Evolutionary conservation across 768 basidiomycete genomes (phyloP).

Genomic region (Cubamyces lactineus): DNA sequence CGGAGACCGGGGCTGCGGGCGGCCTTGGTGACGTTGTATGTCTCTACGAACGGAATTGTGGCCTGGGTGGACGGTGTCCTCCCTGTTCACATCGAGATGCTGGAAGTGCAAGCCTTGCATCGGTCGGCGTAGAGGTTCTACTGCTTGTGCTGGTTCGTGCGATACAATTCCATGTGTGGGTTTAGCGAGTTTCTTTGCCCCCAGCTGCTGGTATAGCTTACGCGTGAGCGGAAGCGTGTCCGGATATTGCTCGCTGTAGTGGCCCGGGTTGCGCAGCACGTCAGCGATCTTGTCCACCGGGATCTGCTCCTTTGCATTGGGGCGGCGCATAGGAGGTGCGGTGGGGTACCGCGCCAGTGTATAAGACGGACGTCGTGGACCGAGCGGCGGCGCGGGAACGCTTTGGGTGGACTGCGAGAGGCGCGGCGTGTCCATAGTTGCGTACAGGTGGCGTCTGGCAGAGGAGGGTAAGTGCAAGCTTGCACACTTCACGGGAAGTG

Average conservation of each 20-base stretch:
- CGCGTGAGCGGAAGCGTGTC: constrained; percentile 7
- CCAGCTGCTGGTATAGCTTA: background rate
- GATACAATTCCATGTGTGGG: background rate
- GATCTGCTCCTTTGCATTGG: background rate
- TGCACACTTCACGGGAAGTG: no score
- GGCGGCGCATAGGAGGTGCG: background rate
- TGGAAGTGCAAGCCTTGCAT: no score
- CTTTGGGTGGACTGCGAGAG: background rate
- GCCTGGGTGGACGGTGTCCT: no score
- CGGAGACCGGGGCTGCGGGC: no score
- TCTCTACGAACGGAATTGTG: no score
- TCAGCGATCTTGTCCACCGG: constrained; percentile 4
- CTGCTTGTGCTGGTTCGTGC: no score
- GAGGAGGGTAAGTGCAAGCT: no score
- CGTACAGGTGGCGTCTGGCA: background rate
- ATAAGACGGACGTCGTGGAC: background rate
- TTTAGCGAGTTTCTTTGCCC: background rate
- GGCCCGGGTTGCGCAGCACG: background rate
- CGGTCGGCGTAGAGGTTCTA: no score
- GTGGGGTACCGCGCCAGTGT: background rate
- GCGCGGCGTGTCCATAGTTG: background rate
- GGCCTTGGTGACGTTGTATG: no score
- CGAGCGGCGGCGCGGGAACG: background rate
- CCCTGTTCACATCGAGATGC: no score
- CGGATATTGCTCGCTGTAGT: constrained; percentile 5